Evolutionary conservation across 106 monocot genomes (phyloP), one percentile per base, ranked within the genome.

Genomic region (Iris macrosiphon): DNA sequence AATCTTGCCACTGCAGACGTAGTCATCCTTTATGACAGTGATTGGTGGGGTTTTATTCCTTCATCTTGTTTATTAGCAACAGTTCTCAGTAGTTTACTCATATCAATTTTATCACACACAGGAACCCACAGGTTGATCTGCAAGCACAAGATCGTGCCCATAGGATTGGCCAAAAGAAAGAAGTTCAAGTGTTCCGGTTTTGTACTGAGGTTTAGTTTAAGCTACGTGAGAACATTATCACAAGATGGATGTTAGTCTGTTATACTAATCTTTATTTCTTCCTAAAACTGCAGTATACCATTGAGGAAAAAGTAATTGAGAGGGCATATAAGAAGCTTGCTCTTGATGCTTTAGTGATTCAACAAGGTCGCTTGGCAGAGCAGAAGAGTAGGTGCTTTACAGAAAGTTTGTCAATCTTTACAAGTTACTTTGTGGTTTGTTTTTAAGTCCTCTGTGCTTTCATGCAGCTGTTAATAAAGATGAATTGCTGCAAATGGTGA

Each of bases 301-400:
- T 98, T 37, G 96, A 98, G 65, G 96, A 98, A 67, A 98, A 98
- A 63, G 96, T 98, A 53, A 98, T 98, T 48, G 96, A 98, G 31
- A 86, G 96, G 52, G 96, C 96, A 16, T 98, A 98, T 46, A 98
- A 98, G 72, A 98, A 98, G 62, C 96, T 98, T 62, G 96, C 96
- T 16, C 71, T 98, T 47, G 96, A 98, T 78, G 96, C 96, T 64
- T 75, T 98, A 61, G 96, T 98, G 13, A 98, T 98, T 73, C 96
- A 98, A 75, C 96, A 98, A 72, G 96, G 96, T 3, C 82, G 96
- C 32, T 58, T 98, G 47, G 86, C 96, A 13, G 96, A 98, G 72
- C 96, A 98, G 57, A 98, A 98, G 73, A 59, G 96, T 96, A 80
- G 59, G 65, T 18, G 9, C n/a, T 42, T 35, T 35, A 35, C 10